Conservation (phyloP, 1,139 yeast genomes). For the Candida tropicalis region DNA sequence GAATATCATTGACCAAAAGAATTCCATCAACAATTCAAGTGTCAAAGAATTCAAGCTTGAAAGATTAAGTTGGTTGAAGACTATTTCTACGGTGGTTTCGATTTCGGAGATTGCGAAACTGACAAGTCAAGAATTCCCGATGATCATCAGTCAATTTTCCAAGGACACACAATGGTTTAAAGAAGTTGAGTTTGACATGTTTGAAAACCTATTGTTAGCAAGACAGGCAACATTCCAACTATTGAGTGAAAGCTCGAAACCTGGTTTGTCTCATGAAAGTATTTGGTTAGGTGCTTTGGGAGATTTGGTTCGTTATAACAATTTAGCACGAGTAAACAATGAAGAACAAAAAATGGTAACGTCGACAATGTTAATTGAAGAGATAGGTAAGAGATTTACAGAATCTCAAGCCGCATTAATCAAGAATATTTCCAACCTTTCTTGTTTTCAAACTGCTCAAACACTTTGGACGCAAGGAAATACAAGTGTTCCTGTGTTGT, state of each 20-base stretch:
- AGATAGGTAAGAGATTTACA: conserved; percentile 28
- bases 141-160: conserved; percentile 14
- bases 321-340: conserved; percentile 33
- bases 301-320: conserved; percentile 47
- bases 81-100: conserved; percentile 36
- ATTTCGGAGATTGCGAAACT: conserved; percentile 9
- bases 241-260: conserved; percentile 17
- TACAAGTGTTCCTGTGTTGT: conserved; percentile 53
- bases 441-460: conserved; percentile 53
- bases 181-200: conserved; percentile 28
- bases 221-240: conserved; percentile 39
- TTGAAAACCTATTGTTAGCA: conserved; percentile 45
- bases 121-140: background rate
- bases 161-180: conserved; percentile 41
- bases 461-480: conserved; percentile 64
- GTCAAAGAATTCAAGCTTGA: conserved; percentile 20
- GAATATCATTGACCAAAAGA: conserved; percentile 20
- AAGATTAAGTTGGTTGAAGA: conserved; percentile 32
- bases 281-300: conserved; percentile 31
- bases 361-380: conserved; percentile 49
- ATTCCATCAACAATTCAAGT: conserved; percentile 13
- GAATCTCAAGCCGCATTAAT: conserved; percentile 9
- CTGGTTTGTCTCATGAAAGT: conserved; percentile 8
- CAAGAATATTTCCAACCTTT: conserved; percentile 25
- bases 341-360: conserved; percentile 53